Evolutionary conservation across 2,329 filamentous ascomycete species (phyloP), one percentile per base, ranked within the genome.

Genomic region (Aspergillus sp.): DNA sequence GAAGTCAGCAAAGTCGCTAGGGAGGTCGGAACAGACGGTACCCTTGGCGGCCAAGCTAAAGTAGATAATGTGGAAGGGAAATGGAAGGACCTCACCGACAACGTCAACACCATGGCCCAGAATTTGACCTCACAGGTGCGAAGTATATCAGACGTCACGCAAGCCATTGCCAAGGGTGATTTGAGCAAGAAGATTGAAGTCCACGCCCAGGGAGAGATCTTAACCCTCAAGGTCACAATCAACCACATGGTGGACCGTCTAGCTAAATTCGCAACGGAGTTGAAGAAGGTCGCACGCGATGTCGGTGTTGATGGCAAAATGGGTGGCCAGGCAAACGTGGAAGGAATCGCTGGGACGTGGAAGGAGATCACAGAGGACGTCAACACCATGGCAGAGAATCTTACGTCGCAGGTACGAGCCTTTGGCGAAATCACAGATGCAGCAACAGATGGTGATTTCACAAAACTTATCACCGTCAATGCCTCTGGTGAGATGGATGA

Each of bases 401-500:
- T 96, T 80, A 98, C 93, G 3, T 95, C 93, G 0, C 95, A 99
- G 84, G 95, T 99, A 68, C 89, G 95, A 66, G 95, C 95, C 39
- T 99, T 99, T 75, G 95, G 93, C 54, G 93, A 98, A 73, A 98
- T 99, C 68, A 97, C 93, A n/a, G 96, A 97, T 74, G 87, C 95
- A 39, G 95, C 95, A 27, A 97, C 93, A 58, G 93, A 96, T 72
- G 95, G 95, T 62, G 93, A 99, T 75, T 98, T 98, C 74, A 96
- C 91, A 23, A 96, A 97, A 73, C 86, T 96, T 57, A 93, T 99
- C 73, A 96, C 95, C 48, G 93, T 99, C 17, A 93, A 97, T 74
- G 95, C 95, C 19, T 97, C 93, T 12, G 95, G 95, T 63, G 95
- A 99, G 76, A 98, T 99, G 95, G 95, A 98, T 76, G 93, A 98